Percentiles rank a stretch among this genome's conserved stretches.
These are phyloP conservation scores for Phialemonium atrogriseum DNA, from an alignment of 2,329 filamentous ascomycete genomes.

Conservation along the genomic window DNA sequence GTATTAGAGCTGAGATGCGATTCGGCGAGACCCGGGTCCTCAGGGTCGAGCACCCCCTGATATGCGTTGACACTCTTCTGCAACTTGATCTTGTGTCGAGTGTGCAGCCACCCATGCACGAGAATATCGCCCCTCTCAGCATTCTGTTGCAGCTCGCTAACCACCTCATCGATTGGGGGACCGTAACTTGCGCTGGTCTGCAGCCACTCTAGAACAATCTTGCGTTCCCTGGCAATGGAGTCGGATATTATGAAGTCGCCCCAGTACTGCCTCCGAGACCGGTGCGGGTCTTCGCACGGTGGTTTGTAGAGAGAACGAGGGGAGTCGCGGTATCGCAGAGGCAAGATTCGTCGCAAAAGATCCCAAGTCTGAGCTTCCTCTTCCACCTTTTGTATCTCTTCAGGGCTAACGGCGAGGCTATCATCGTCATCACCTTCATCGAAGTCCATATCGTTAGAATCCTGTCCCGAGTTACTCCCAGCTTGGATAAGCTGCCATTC, in stretches of 20 bases:
- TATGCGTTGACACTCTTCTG: conserved; percentile 71
- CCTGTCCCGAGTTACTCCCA: conserved; percentile 26
- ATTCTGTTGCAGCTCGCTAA: conserved; percentile 65
- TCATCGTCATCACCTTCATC: conserved; percentile 37
- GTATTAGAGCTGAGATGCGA: conserved; percentile 51
- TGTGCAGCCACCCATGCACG: conserved; percentile 87
- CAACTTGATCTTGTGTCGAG: conserved; percentile 80
- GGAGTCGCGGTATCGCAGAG: conserved; percentile 52
- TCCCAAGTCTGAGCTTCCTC: conserved; percentile 89
- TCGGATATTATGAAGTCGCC: conserved; percentile 68
- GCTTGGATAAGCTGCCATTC: no score
- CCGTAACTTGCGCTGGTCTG: conserved; percentile 66
- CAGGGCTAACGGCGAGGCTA: conserved; percentile 15
- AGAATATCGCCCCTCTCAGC: conserved; percentile 76
- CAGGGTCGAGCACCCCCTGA: conserved; percentile 56
- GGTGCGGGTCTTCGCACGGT: conserved; percentile 13
- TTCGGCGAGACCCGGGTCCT: conserved; percentile 45
- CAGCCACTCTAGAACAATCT: conserved; percentile 77
- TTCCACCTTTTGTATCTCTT: conserved; percentile 59
- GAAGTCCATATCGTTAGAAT: conserved; percentile 47
- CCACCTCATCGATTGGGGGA: conserved; percentile 66
- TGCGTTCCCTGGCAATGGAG: conserved; percentile 66
- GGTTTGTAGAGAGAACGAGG: conserved; percentile 18
- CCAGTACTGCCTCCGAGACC: conserved; percentile 38
- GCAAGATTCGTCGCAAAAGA: conserved; percentile 66